Conservation (phyloP, 2,329 filamentous ascomycete species). For the Ophiocordyceps robertsii region DNA sequence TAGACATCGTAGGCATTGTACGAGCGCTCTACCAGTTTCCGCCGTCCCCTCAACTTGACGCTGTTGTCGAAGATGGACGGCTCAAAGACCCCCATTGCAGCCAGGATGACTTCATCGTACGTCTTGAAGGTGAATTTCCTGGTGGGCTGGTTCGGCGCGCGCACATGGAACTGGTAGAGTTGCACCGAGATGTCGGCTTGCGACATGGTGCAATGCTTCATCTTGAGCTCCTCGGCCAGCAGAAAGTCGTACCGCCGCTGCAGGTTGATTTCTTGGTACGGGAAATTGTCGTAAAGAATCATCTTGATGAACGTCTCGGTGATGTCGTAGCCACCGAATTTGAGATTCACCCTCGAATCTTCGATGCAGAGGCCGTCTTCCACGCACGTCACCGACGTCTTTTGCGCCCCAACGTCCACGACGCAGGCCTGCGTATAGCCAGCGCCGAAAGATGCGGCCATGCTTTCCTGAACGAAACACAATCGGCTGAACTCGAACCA, state of each 20-base stretch:
- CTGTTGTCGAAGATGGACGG: constrained; percentile 76
- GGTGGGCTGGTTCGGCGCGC: constrained; percentile 77
- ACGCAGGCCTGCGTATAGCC: constrained; percentile 91
- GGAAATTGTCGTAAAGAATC: constrained; percentile 94
- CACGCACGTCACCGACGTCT: constrained; percentile 93
- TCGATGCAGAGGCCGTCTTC: constrained; percentile 93
- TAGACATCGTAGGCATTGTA: constrained; percentile 90
- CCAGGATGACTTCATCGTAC: constrained; percentile 91
- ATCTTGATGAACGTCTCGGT: constrained; percentile 94
- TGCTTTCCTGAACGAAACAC: constrained; percentile 90
- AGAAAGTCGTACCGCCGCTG: constrained; percentile 82
- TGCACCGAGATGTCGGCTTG: constrained; percentile 84
- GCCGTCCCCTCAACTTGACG: constrained; percentile 63
- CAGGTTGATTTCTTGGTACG: constrained; percentile 89
- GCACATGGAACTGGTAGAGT: constrained; percentile 78
- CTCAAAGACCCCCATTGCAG: constrained; percentile 88
- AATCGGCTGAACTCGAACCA: constrained; percentile 84
- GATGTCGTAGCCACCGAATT: constrained; percentile 84
- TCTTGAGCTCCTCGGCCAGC: constrained; percentile 89
- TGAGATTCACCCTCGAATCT: constrained; percentile 88
- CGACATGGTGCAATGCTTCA: constrained; percentile 81
- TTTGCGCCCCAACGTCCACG: constrained; percentile 91
- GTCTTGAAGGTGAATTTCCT: constrained; percentile 92
- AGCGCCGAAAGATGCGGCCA: constrained; percentile 88
- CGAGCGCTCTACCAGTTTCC: constrained; percentile 73